Percentiles rank a stretch among this genome's conserved stretches.
phyloP scores from a whole-genome alignment of 2,329 filamentous ascomycete species.

The Aspergillus sp. region DNA sequence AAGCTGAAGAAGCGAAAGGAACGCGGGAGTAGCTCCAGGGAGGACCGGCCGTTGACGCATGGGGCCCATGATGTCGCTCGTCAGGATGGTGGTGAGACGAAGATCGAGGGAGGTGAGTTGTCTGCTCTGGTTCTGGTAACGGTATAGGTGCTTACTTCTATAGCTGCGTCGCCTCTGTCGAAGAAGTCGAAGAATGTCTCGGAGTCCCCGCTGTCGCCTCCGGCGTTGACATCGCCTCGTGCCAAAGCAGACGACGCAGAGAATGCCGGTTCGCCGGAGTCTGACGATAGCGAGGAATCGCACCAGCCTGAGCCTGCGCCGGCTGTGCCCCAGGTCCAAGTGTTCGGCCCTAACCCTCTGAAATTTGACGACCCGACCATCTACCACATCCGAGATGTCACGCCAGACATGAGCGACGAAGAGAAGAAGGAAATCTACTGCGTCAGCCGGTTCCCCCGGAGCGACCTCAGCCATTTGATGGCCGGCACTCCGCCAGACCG shows the following conservation, averaged over 20 bases:
- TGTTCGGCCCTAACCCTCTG: slow-evolving; percentile 88
- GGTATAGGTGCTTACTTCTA: neutral
- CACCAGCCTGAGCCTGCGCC: slow-evolving; percentile 61
- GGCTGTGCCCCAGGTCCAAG: slow-evolving; percentile 71
- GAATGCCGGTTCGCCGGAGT: slow-evolving; percentile 62
- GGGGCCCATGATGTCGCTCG: slow-evolving; percentile 63
- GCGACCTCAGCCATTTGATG: slow-evolving; percentile 79
- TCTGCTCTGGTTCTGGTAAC: neutral
- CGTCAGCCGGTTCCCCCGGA: slow-evolving; percentile 77
- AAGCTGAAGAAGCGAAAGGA: slow-evolving; percentile 82
- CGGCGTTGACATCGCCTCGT: slow-evolving; percentile 44
- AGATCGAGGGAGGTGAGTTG: slow-evolving; percentile 53
- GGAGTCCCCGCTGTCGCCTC: slow-evolving; percentile 41
- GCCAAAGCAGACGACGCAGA: slow-evolving; percentile 55
- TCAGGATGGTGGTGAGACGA: slow-evolving; percentile 62
- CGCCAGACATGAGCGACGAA: slow-evolving; percentile 75
- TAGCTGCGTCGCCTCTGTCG: slow-evolving; percentile 36
- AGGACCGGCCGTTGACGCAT: slow-evolving; percentile 59
- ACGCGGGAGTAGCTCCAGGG: slow-evolving; percentile 55
- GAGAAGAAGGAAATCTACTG: slow-evolving; percentile 85
- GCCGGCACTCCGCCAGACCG: slow-evolving; percentile 87
- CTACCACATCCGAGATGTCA: slow-evolving; percentile 82
- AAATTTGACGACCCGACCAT: slow-evolving; percentile 89
- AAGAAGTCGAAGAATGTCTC: slow-evolving; percentile 40
- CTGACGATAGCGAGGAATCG: slow-evolving; percentile 56